Base-by-base conservation (phyloP, 306 rosid genomes). In the Geum urbanum region DNA sequence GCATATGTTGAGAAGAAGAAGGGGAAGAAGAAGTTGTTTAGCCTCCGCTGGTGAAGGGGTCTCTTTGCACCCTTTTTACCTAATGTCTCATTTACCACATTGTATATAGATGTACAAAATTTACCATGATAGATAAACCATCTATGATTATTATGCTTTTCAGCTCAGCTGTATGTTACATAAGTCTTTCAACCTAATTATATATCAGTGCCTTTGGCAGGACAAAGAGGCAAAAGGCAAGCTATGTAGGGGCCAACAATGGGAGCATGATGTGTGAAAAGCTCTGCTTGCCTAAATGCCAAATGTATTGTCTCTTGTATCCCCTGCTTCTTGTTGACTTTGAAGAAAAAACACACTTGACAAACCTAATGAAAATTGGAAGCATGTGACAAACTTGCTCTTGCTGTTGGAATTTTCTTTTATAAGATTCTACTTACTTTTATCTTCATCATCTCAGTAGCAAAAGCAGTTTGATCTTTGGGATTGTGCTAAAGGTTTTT, bases 1-100 rank as follows among this genome's bases (percentile, higher is more conserved):
- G 67, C 37, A 15, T 18, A 46, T 57, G 55, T 58, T 27, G 67
- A 45, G 19, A 56, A 70, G 67, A 56, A 70, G 74, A 56, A 44
- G 55, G 55, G 11, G 65, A 70, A 56, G 39, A 56, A 15, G 48
- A 51, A n/a, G 16, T 59, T 35, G 3, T 27, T 37, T 19, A 70
- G 24, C 12, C 7, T 44, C 40, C 13, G 24, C 41, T 24, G 70
- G 53, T 66, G 43, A 24, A 66, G 39, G 35, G n/a, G 18, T 15
- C 9, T 41, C 20, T 40, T 20, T 27, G 56, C 41, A 24, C 13
- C 66, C 65, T 15, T 27, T 27, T 27, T 14, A 58, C 46, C 16
- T 60, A 16, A 0, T 39, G 48, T 61, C 22, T 40, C 13, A 61
- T 61, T 61, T 16, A 37, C 47, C 8, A 5, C 50, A 62, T 32